Evolutionary conservation across 106 monocot species (phyloP).

Genomic region (Phalaenopsis aphrodite): DNA sequence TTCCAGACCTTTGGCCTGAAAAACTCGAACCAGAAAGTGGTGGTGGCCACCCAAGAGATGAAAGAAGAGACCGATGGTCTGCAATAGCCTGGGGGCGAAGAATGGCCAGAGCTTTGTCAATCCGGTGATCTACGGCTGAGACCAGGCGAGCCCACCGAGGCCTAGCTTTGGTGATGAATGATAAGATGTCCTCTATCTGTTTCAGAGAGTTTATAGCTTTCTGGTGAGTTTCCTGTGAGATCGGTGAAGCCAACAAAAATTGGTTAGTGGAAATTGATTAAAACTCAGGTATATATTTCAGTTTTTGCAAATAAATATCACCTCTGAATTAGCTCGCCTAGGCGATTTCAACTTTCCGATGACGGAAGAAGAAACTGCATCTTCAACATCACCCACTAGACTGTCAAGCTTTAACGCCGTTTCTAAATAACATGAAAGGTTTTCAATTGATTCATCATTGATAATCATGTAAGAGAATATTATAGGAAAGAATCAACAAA

Average conservation of each 20-base stretch:
- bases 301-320: slow-evolving; percentile 13
- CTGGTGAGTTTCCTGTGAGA: slow-evolving; percentile 40
- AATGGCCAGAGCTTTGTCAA: slow-evolving; percentile 73
- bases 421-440: slow-evolving; percentile 26
- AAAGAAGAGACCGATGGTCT: slow-evolving; percentile 79
- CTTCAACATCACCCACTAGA: slow-evolving; percentile 91
- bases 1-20: slow-evolving; percentile 12
- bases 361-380: slow-evolving; percentile 81
- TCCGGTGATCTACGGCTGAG: slow-evolving; percentile 81
- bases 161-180: slow-evolving; percentile 42
- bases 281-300: background rate
- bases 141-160: slow-evolving; percentile 67
- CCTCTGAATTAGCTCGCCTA: slow-evolving; percentile 46
- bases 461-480: background rate
- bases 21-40: slow-evolving; percentile 40
- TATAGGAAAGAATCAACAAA: background rate
- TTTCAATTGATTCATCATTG: slow-evolving; percentile 4
- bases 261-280: background rate
- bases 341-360: slow-evolving; percentile 48
- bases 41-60: slow-evolving; percentile 88
- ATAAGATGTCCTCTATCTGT: slow-evolving; percentile 64
- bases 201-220: slow-evolving; percentile 53
- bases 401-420: slow-evolving; percentile 80
- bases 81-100: slow-evolving; percentile 88
- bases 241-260: background rate